Base-by-base conservation (phyloP, 257 asterid genomes). In the Solanum paucissectum region DNA sequence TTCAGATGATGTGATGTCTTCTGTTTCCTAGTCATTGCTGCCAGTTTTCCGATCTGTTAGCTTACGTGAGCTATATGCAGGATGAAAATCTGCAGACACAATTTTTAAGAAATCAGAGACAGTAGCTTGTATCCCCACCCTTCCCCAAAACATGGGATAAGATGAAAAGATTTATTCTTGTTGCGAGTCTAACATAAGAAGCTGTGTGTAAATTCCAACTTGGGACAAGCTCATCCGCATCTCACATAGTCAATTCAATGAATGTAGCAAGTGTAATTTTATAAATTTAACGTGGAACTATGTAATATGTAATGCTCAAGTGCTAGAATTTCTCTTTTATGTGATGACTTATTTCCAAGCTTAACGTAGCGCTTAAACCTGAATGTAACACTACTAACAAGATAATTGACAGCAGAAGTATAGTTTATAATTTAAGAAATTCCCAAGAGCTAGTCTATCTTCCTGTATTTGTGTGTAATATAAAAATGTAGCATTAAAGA, bases 1-100 rank as follows among this genome's bases (percentile, higher is more conserved):
- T 90, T 96, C 99, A 18, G 98, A 93, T 20, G 98, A 95, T 90
- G 91, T 93, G 85, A 88, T 68, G 87, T 93, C 98, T 87, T 82
- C 88, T n/a, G 86, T 88, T 46, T 83, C 90, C 84, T 89, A 89
- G 91, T 73, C 74, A 29, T 86, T 79, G 68, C 71, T 16, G 42
- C 42, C 68, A 81, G 42, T 81, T 49, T 21, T 46, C 42, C 20
- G 1, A 81, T 81, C 68, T 81, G 20, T 49, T 46, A 10, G 68
- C 29, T 82, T 32, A 5, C 20, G 64, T 49, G 60, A 62, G 38
- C 86, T 20, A 32, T 32, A 49, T 29, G 44, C 44, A 10, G 68
- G 69, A 46, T 32, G 64, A 82, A 79, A 44, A 42, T 25, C 60
- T 7, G 13, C 62, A 58, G 62, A 79, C 18, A 18, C 44, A 79